A percentile compares a stretch with the other conserved stretches of the same genome.
Conservation (phyloP, 2,329 filamentous ascomycete species). For the Arthrobotrys iridis region DNA sequence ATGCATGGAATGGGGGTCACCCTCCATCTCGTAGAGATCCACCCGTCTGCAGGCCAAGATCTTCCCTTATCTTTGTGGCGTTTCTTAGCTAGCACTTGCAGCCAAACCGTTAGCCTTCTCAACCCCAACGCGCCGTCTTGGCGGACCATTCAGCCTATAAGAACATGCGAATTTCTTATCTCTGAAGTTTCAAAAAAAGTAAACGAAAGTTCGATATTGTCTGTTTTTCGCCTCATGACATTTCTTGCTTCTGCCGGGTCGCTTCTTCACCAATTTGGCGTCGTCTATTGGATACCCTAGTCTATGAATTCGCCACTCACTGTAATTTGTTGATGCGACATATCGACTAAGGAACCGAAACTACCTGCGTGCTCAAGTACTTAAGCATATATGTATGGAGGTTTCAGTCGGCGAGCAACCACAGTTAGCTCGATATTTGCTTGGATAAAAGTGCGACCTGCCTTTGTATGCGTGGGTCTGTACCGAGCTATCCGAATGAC, state of each 20-base stretch:
- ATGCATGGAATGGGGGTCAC: conserved; percentile 41
- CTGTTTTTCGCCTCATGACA: conserved; percentile 33
- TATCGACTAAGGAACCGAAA: no score
- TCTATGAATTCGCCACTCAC: conserved; percentile 28
- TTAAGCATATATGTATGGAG: no score
- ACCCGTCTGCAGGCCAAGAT: conserved; percentile 53
- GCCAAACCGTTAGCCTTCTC: conserved; percentile 21
- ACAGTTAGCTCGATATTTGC: no score
- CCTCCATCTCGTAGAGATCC: conserved; percentile 36
- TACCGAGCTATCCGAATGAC: conserved; percentile 41
- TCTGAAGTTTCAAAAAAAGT: conserved; percentile 31
- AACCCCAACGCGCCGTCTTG: conserved; percentile 46
- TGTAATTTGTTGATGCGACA: not conserved
- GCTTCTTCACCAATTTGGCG: conserved; percentile 48
- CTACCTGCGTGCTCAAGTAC: no score
- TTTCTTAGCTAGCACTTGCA: conserved; percentile 21
- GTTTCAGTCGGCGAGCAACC: conserved; percentile 33
- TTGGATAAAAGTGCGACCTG: not conserved
- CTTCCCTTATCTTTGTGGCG: conserved; percentile 54
- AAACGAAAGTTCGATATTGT: conserved; percentile 4
- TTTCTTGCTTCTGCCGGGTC: conserved; percentile 28
- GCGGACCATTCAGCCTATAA: conserved; percentile 43
- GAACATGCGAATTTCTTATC: conserved; percentile 42
- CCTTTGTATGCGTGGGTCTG: conserved; percentile 10
- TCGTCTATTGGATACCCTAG: conserved; percentile 28